Evolutionary conservation across 2,329 filamentous ascomycete species (phyloP).

Genomic region (Trichoderma atroviride): DNA sequence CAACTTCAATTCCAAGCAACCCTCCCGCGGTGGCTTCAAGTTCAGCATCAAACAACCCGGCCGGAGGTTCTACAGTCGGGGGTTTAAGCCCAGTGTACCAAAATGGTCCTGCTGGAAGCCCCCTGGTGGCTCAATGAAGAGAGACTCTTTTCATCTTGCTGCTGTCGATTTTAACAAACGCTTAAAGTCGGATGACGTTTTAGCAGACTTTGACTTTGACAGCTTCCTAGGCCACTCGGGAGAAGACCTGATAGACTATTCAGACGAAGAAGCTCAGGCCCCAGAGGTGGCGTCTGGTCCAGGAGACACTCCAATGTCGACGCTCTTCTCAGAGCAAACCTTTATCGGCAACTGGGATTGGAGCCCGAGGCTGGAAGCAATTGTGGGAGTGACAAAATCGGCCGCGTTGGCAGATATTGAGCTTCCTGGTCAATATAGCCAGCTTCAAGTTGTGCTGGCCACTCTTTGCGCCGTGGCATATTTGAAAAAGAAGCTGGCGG

Average conservation of each 20-base stretch:
- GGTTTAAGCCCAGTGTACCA: too few species aligned
- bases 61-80: too few species aligned
- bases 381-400: slow-evolving; percentile 33
- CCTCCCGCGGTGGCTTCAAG: too few species aligned
- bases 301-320: neutral
- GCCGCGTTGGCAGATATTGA: slow-evolving; percentile 13
- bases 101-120: too few species aligned
- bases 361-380: slow-evolving; percentile 33
- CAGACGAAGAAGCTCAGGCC: neutral
- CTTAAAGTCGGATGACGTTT: neutral
- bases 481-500: slow-evolving; percentile 49
- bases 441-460: slow-evolving; percentile 31
- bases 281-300: neutral
- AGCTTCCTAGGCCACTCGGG: neutral
- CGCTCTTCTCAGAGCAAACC: slow-evolving; percentile 56
- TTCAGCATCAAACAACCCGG: too few species aligned
- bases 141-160: neutral
- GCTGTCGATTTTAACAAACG: neutral
- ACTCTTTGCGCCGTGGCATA: slow-evolving; percentile 38
- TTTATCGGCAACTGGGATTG: slow-evolving; percentile 40
- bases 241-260: neutral
- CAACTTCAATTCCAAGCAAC: too few species aligned
- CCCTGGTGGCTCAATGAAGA: too few species aligned
- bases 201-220: neutral
- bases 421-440: slow-evolving; percentile 15